A percentile compares a stretch with the other conserved stretches of the same genome.
These are phyloP conservation scores for Globisporangium nagaii DNA, from an alignment of 352 stramenopile species.

Conservation along the genomic window DNA sequence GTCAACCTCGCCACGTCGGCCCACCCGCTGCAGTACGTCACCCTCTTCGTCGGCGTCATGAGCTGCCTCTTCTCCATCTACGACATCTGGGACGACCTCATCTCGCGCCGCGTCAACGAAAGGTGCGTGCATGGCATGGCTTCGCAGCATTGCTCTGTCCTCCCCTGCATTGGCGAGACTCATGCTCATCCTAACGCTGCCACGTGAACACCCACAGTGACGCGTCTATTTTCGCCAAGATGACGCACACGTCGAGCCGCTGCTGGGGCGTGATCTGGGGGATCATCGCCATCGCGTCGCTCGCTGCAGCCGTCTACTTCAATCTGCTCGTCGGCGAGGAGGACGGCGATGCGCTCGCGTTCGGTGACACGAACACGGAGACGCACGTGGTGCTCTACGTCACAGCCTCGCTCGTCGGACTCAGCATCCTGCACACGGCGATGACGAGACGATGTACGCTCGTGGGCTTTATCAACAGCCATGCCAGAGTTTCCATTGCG, in stretches of 20 bases:
- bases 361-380: conserved; percentile 47
- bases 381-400: conserved; percentile 53
- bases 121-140: conserved; percentile 20
- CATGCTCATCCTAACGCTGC: too few species aligned
- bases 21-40: conserved; percentile 76
- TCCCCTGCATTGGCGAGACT: too few species aligned
- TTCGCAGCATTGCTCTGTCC: too few species aligned
- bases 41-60: conserved; percentile 88
- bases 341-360: conserved; percentile 31
- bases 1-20: conserved; percentile 61
- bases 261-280: conserved; percentile 90
- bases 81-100: conserved; percentile 90
- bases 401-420: conserved; percentile 37
- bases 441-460: conserved; percentile 63
- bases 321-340: conserved; percentile 71
- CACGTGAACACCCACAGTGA: too few species aligned
- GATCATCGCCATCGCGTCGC: conserved; percentile 64
- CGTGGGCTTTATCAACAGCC: too few species aligned
- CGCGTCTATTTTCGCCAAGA: conserved; percentile 84
- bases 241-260: conserved; percentile 87
- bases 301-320: conserved; percentile 80
- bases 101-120: conserved; percentile 83
- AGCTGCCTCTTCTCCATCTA: conserved; percentile 90
- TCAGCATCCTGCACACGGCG: conserved; percentile 59
- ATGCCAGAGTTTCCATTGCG: too few species aligned